Conservation (phyloP, 2,329 filamentous ascomycete species). For the Exophiala viscosa region DNA sequence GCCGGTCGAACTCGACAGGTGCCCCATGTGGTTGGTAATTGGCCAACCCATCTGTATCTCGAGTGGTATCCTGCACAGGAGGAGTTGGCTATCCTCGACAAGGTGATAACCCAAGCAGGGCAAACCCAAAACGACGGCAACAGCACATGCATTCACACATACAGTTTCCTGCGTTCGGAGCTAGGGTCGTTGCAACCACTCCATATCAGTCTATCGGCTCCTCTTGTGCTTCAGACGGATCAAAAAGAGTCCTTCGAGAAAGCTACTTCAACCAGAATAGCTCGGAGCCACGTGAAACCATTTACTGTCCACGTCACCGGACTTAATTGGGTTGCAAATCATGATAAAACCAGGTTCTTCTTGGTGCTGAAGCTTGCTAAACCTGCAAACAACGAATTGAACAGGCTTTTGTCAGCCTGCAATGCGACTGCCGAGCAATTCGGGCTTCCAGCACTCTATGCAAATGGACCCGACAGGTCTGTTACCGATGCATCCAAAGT, state of each 20-base stretch:
- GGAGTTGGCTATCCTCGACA: constrained; percentile 34
- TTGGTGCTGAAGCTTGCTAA: constrained; percentile 65
- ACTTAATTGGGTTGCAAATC: constrained; percentile 64
- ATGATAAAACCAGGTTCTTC: constrained; percentile 71
- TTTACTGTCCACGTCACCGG: constrained; percentile 46
- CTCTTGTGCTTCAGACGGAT: constrained; percentile 69
- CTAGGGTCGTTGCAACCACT: constrained; percentile 74
- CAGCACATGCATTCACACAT: not conserved
- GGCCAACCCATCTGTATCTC: constrained; percentile 88
- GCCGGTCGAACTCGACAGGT: constrained; percentile 76
- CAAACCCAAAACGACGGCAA: not conserved
- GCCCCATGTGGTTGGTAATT: constrained; percentile 83
- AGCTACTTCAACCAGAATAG: constrained; percentile 47
- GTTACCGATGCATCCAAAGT: constrained; percentile 14
- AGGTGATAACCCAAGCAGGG: constrained; percentile 28
- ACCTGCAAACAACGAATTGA: constrained; percentile 53
- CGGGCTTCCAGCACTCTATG: constrained; percentile 69
- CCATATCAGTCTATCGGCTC: constrained; percentile 85
- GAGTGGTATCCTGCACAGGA: constrained; percentile 65
- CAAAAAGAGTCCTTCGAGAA: constrained; percentile 66
- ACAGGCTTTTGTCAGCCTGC: constrained; percentile 60
- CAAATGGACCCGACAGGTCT: constrained; percentile 4
- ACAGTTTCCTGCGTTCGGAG: constrained; percentile 71
- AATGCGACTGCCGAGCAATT: constrained; percentile 61
- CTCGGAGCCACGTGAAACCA: constrained; percentile 36